These are phyloP conservation scores for Orbilia oligospora DNA, from an alignment of 2,329 filamentous ascomycete species.

Conservation along the genomic window DNA sequence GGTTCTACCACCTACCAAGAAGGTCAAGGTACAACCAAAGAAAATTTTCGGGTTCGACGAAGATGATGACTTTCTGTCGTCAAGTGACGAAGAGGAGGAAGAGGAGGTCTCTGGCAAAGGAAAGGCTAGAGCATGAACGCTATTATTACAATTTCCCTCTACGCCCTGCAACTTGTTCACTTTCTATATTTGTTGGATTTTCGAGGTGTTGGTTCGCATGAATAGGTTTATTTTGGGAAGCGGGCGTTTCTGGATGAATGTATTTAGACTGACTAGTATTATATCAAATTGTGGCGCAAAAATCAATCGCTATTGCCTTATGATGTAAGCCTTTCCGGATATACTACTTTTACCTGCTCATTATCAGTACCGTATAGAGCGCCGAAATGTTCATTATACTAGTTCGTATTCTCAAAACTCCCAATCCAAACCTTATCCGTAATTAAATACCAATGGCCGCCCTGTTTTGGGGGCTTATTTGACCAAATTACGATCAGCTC, in stretches of 20 bases:
- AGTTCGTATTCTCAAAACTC: slow-evolving; percentile 7
- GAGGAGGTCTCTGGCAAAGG: slow-evolving; percentile 66
- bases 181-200: slow-evolving; percentile 21
- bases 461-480: slow-evolving; percentile 37
- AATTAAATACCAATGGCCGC: background rate
- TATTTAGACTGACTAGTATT: slow-evolving; percentile 51
- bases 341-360: background rate
- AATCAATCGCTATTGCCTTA: slow-evolving; percentile 14
- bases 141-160: slow-evolving; percentile 39
- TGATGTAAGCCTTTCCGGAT: background rate
- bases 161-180: background rate
- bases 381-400: background rate
- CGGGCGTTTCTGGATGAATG: slow-evolving; percentile 54
- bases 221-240: slow-evolving; percentile 20
- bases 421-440: background rate
- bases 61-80: slow-evolving; percentile 60
- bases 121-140: slow-evolving; percentile 67
- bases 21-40: slow-evolving; percentile 56
- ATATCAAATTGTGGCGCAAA: background rate
- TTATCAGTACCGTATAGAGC: slow-evolving; percentile 32
- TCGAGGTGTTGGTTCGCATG: slow-evolving; percentile 32
- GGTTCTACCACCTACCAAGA: slow-evolving; percentile 60
- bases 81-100: slow-evolving; percentile 68
- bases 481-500: slow-evolving; percentile 66
- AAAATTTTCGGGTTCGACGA: slow-evolving; percentile 59